Percentiles rank a stretch among this genome's conserved stretches.
Evolutionary conservation across 75 land plant genomes (phyloP).

Genomic region (Cupressus sempervirens): DNA sequence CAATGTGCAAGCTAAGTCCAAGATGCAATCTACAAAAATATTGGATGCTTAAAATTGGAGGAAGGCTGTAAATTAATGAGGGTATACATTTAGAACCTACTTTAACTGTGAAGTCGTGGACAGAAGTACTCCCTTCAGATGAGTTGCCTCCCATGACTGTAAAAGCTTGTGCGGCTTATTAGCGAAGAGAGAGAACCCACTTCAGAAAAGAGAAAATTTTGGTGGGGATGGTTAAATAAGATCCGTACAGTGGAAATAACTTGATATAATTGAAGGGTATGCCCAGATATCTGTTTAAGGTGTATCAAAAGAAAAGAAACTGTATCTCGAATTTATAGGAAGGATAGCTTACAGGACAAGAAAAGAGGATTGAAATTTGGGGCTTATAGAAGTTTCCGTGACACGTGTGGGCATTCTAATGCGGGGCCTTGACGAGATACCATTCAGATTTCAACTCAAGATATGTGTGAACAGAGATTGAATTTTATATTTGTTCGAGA

Average conservation of each 20-base stretch:
- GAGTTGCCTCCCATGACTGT: neutral
- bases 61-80: neutral
- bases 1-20: neutral
- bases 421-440: too few species aligned
- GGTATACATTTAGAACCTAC: neutral
- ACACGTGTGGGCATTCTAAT: too few species aligned
- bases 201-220: neutral
- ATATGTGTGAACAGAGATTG: too few species aligned
- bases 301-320: too few species aligned
- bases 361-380: too few species aligned
- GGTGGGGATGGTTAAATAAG: neutral
- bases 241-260: neutral
- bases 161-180: neutral
- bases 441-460: too few species aligned
- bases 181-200: neutral
- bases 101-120: constrained; percentile 6
- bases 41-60: neutral
- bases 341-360: too few species aligned
- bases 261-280: too few species aligned
- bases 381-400: too few species aligned
- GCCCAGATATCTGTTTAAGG: too few species aligned
- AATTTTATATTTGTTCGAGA: too few species aligned
- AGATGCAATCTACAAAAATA: neutral
- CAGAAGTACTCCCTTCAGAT: neutral
- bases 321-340: too few species aligned